Evolutionary conservation across 805 yeast species (phyloP).

Genomic region (Dipodascus albidus): DNA sequence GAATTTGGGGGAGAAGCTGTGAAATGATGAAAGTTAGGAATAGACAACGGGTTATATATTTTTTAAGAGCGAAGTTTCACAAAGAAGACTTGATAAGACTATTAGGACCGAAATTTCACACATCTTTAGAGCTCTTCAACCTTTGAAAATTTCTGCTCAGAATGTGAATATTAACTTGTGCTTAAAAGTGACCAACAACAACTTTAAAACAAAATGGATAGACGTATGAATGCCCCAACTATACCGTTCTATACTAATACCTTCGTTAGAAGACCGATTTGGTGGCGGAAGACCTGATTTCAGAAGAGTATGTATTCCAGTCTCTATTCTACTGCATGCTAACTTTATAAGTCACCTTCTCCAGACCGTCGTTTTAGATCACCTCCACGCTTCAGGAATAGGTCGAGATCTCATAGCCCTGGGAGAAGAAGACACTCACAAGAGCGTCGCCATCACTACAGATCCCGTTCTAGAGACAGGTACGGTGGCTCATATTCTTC

Average conservation of each 20-base stretch:
- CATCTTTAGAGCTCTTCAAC: not conserved
- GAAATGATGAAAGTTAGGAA: too few species aligned
- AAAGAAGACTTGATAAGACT: not conserved
- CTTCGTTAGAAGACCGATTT: not conserved
- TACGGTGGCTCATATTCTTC: not conserved
- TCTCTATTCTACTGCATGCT: not conserved
- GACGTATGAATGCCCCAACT: not conserved
- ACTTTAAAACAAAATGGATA: not conserved
- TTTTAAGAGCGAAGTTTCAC: not conserved
- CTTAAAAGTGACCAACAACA: not conserved
- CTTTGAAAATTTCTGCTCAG: not conserved
- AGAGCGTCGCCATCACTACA: not conserved
- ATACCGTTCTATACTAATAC: not conserved
- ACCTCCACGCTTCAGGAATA: not conserved
- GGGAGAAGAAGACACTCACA: constrained; percentile 1
- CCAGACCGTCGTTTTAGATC: constrained; percentile 1
- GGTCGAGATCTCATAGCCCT: not conserved
- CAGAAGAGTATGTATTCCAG: not conserved
- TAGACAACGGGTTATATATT: too few species aligned
- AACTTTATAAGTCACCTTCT: not conserved
- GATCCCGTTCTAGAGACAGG: not conserved
- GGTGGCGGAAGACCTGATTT: not conserved
- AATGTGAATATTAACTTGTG: not conserved
- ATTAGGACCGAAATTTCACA: not conserved
- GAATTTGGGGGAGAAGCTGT: constrained; percentile 1